Conservation (phyloP, 2,329 filamentous ascomycete species). For the Cladosporium austrohemisphaericum region DNA sequence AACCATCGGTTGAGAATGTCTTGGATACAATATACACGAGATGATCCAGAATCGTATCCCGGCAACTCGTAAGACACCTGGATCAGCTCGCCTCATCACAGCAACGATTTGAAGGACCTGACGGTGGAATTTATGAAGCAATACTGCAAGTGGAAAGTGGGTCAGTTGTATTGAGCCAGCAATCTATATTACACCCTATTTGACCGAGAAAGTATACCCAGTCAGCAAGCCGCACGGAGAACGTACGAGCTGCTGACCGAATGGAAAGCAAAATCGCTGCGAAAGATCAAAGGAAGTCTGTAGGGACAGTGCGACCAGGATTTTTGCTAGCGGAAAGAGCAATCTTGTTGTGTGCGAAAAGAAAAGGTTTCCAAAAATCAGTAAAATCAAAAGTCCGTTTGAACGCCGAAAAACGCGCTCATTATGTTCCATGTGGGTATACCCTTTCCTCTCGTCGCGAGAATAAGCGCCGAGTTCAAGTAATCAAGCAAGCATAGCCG, state of each 20-base stretch:
- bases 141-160: no score
- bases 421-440: slow-evolving; percentile 2
- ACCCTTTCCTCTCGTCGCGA: slow-evolving; percentile 8
- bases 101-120: no score
- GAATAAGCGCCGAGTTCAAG: slow-evolving; percentile 5
- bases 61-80: neutral
- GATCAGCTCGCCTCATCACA: no score
- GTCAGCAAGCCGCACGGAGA: no score
- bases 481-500: slow-evolving; percentile 8
- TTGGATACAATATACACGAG: no score
- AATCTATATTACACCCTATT: slow-evolving; percentile 16
- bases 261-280: slow-evolving; percentile 6
- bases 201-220: neutral
- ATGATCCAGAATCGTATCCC: neutral
- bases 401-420: no score
- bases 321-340: neutral
- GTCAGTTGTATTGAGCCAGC: slow-evolving; percentile 6
- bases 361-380: neutral
- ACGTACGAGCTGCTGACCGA: no score
- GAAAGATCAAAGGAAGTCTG: neutral
- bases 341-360: slow-evolving; percentile 3
- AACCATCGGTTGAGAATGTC: no score
- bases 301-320: slow-evolving; percentile 3
- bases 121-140: no score
- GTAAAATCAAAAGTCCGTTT: slow-evolving; percentile 5